Evolutionary conservation across 2,329 filamentous ascomycete species (phyloP), one percentile per base, ranked within the genome.

Genomic region (Scopulariopsis brevicaulis): DNA sequence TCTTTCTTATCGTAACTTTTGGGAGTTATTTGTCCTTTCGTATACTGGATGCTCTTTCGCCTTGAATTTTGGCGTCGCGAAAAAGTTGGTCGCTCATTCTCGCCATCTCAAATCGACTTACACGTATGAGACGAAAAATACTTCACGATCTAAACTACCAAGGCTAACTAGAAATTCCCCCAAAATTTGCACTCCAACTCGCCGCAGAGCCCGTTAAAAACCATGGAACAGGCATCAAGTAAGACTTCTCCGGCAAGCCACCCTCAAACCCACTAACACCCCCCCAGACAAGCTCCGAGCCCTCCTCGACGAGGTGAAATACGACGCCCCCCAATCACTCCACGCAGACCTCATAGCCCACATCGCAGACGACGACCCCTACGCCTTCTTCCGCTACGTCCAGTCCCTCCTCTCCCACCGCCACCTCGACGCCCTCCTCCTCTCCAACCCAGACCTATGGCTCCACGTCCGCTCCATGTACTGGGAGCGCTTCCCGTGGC

Each of bases 351-450:
- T 58, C n/a, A 54, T 58, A 8, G 15, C 25, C 5, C 56, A 58
- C 46, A 37, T 58, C 35, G 34, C 37, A 10, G 34, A 46, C 8
- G 56, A 54, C 37, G 14, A 20, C 35, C 14, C 7, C 46, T 53
- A 58, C 24, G 32, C 53, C 22, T 58, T 58, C 35, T 58, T 58
- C 55, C 56, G 56, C 37, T 58, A 53, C 56, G 56, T 54, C 10
- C 34, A 58, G 56, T 50, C 53, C 20, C 56, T 58, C 35, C 25
- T 58, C 50, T 25, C 22, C 4, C 2, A 59, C 18, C 54, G 55
- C 7, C 34, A 53, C 1, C 59, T 70, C 1, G 63, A 65, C n/a
- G 55, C 43, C 3, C 64, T 65, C n/a, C 57, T 69, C 15, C 4
- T 37, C 1, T 53, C 59, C 7, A 60, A 65, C 18, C 48, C 56